Conservation (phyloP, 1,284 basidiomycete genomes). For the Sphagnurus paluster region DNA sequence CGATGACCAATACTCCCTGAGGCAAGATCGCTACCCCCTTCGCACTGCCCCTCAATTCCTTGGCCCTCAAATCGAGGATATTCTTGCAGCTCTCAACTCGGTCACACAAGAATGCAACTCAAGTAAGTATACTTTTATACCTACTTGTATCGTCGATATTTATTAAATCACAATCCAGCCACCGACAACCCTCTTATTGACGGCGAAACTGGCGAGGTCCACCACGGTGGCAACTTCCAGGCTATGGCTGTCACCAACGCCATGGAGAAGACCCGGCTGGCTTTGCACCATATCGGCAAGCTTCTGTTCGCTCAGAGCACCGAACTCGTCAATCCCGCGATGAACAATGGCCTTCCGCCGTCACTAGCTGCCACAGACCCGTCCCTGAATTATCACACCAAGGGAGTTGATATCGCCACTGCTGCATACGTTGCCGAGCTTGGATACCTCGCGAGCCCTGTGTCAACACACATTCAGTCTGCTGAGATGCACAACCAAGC, state of each 20-base stretch:
- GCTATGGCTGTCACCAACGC: slow-evolving; percentile 85
- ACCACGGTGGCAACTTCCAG: slow-evolving; percentile 84
- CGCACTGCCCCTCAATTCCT: slow-evolving; percentile 85
- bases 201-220: slow-evolving; percentile 62
- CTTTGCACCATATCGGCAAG: slow-evolving; percentile 82
- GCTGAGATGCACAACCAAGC: slow-evolving; percentile 90
- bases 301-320: slow-evolving; percentile 83
- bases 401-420: slow-evolving; percentile 84
- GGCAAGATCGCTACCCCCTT: slow-evolving; percentile 77
- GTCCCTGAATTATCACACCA: slow-evolving; percentile 80
- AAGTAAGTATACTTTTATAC: slow-evolving; percentile 56
- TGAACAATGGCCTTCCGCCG: slow-evolving; percentile 84
- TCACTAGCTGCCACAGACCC: slow-evolving; percentile 83
- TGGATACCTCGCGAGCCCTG: slow-evolving; percentile 80
- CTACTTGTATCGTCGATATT: slow-evolving; percentile 9
- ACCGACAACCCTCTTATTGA: slow-evolving; percentile 80
- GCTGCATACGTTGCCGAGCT: slow-evolving; percentile 83
- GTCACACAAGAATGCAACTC: slow-evolving; percentile 83
- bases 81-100: slow-evolving; percentile 62
- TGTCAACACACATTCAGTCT: slow-evolving; percentile 82
- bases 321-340: slow-evolving; percentile 77
- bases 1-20: slow-evolving; percentile 63
- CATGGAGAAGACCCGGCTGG: slow-evolving; percentile 86
- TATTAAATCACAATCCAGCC: slow-evolving; percentile 36
- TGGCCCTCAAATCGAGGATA: slow-evolving; percentile 84